These are phyloP conservation scores for Raddia distichophylla DNA, from an alignment of 176 grass and related monocot species.

Conservation along the genomic window DNA sequence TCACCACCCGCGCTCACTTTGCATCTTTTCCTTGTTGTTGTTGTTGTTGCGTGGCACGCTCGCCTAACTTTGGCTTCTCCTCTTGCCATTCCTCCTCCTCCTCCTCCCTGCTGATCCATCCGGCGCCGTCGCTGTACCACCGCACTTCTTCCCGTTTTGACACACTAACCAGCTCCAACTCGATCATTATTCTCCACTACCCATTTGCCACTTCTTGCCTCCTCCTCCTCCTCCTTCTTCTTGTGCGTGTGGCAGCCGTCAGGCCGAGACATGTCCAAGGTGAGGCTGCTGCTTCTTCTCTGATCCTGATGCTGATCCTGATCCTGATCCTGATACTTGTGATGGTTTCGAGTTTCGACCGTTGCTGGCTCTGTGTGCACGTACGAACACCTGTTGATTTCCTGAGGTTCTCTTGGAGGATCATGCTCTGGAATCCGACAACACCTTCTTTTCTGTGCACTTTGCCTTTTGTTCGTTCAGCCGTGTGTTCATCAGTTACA, in stretches of 20 bases:
- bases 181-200: not conserved
- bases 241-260: not conserved
- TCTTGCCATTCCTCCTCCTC: not conserved
- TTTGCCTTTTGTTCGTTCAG: not conserved
- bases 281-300: slow-evolving; percentile 23
- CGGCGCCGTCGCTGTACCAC: not conserved
- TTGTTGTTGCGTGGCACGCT: slow-evolving; percentile 30
- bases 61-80: slow-evolving; percentile 6
- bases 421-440: slow-evolving; percentile 2
- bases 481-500: not conserved
- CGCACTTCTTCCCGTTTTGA: not conserved
- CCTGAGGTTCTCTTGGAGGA: not conserved
- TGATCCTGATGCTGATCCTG: not conserved
- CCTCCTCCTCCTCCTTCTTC: not conserved
- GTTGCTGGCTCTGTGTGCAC: not conserved
- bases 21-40: not conserved
- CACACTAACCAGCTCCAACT: not conserved
- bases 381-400: not conserved
- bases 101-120: not conserved
- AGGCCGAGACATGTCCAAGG: slow-evolving; percentile 47
- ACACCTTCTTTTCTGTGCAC: not conserved
- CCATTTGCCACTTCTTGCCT: not conserved
- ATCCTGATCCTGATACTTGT: not conserved
- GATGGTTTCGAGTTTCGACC: no score
- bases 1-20: not conserved